Evolutionary conservation across 129 eudicot species (phyloP), one percentile per base, ranked within the genome.

Genomic region (Gnaphalium uliginosum): DNA sequence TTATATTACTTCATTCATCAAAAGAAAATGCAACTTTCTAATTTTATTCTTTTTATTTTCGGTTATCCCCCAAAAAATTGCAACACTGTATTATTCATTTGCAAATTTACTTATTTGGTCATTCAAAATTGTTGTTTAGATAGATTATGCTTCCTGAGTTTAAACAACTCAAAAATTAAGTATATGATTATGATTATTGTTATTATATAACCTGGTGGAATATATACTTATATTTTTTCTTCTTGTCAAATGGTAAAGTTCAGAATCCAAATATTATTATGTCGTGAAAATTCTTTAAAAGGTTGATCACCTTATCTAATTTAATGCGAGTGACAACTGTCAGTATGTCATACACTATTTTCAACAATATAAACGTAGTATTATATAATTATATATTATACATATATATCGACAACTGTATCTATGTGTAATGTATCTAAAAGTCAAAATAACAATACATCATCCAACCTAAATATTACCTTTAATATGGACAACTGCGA

Each of bases 321-420:
- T n/a, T 46, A 46, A 46, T 46, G n/a, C 9, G n/a, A 46, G 53
- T 8, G 65, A 59, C 30, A 59, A 8, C 43, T 46, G 53, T 46
- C 6, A 46, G 53, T 46, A 46, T 46, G 53, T 13, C 53, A 46
- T 46, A 43, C 51, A 10, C 51, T 43, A 43, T 43, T 8, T 39
- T 39, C 14, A 39, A 39, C 46, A 33, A 33, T 33, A 33, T 33
- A 33, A 33, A 29, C 32, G 4, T 56, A 23, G 21, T 23, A 19
- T 19, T 9, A n/a, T 23, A 5, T n/a, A n/a, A n/a, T n/a, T n/a
- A n/a, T n/a, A n/a, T n/a, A n/a, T n/a, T n/a, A n/a, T n/a, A n/a
- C n/a, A n/a, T n/a, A n/a, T n/a, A 59, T 10, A 46, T 46, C 32
- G 66, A 59, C 66, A 59, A 59, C 66, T 59, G 66, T 59, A 59